A percentile compares a stretch with the other conserved stretches of the same genome.
Conservation (phyloP, 768 basidiomycete genomes). For the Auriculariales sp. region DNA sequence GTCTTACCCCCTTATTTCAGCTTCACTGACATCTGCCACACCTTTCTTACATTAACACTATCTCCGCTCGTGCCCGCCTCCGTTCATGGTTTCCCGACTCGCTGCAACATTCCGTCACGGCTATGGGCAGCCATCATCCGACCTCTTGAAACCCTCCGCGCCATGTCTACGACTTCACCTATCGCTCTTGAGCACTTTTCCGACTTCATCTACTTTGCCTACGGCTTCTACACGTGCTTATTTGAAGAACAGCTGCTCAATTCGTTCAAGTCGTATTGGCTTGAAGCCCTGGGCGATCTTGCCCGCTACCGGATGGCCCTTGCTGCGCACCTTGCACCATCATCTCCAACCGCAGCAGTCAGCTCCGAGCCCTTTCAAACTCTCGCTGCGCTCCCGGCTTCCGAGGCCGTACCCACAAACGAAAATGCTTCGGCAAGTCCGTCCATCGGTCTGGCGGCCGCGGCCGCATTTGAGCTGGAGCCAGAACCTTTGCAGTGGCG, state of each 20-base stretch:
- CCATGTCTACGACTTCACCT: slow-evolving; percentile 52
- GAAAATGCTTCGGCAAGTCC: slow-evolving; percentile 55
- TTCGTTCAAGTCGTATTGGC: slow-evolving; percentile 70
- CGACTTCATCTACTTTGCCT: slow-evolving; percentile 91
- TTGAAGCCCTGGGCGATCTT: slow-evolving; percentile 92
- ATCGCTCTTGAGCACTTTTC: slow-evolving; percentile 82
- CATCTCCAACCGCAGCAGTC: slow-evolving; percentile 37
- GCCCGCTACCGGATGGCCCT: slow-evolving; percentile 92
- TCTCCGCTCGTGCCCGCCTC: slow-evolving; percentile 82
- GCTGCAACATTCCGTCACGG: slow-evolving; percentile 90
- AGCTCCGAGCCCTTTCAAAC: slow-evolving; percentile 7
- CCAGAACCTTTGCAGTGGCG: slow-evolving; percentile 90
- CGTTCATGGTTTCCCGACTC: slow-evolving; percentile 74
- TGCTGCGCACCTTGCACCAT: slow-evolving; percentile 46
- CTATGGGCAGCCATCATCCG: slow-evolving; percentile 91
- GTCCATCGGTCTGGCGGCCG: slow-evolving; percentile 77
- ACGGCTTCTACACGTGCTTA: slow-evolving; percentile 82
- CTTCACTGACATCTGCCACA: slow-evolving; percentile 80
- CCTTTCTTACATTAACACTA: slow-evolving; percentile 71
- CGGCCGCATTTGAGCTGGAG: slow-evolving; percentile 68
- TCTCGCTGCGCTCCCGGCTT: slow-evolving; percentile 9
- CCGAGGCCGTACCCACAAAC: slow-evolving; percentile 30
- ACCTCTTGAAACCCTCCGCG: slow-evolving; percentile 79
- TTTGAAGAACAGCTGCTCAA: slow-evolving; percentile 65
- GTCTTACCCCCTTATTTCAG: no score